phyloP scores from a whole-genome alignment of 2,329 filamentous ascomycete genomes.

The Zymoseptoria pseudotritici region DNA sequence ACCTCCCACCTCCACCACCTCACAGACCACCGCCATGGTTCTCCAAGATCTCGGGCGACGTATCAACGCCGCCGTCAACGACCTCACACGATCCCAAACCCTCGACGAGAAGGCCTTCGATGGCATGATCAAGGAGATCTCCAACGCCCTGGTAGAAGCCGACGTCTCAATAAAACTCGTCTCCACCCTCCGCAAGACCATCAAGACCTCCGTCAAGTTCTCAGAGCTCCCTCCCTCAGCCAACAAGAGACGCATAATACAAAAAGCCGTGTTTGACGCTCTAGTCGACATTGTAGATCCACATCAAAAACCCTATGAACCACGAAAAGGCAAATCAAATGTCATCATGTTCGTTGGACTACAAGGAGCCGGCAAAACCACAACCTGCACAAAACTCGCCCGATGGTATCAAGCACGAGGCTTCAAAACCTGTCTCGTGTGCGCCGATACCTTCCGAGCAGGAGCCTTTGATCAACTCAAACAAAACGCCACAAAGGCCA shows the following conservation, averaged over 20 bases:
- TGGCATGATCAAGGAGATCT: slow-evolving; percentile 97
- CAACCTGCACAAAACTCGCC: slow-evolving; percentile 93
- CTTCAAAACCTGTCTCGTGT: slow-evolving; percentile 88
- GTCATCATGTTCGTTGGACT: slow-evolving; percentile 99
- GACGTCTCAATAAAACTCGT: slow-evolving; percentile 97
- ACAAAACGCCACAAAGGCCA: slow-evolving; percentile 97
- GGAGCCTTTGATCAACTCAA: slow-evolving; percentile 98
- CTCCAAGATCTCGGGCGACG: slow-evolving; percentile 97
- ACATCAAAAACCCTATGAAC: slow-evolving; percentile 89
- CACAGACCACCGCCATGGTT: slow-evolving; percentile 60
- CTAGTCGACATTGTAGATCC: slow-evolving; percentile 93
- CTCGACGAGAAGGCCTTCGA: slow-evolving; percentile 99
- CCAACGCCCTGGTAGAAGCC: slow-evolving; percentile 86
- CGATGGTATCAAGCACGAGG: slow-evolving; percentile 89
- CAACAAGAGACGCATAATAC: slow-evolving; percentile 97
- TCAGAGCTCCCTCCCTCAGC: slow-evolving; percentile 82
- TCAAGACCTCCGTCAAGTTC: slow-evolving; percentile 86
- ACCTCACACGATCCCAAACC: slow-evolving; percentile 84
- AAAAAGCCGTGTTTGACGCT: slow-evolving; percentile 96
- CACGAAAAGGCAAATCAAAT: slow-evolving; percentile 91
- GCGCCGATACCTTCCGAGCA: slow-evolving; percentile 95
- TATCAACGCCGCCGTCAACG: slow-evolving; percentile 92
- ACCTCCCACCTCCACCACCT: background rate
- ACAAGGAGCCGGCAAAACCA: slow-evolving; percentile 96
- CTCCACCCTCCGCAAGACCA: slow-evolving; percentile 82